Evolutionary conservation across 306 rosid species (phyloP), one percentile per base, ranked within the genome.

Genomic region (Cicer yamashitae): DNA sequence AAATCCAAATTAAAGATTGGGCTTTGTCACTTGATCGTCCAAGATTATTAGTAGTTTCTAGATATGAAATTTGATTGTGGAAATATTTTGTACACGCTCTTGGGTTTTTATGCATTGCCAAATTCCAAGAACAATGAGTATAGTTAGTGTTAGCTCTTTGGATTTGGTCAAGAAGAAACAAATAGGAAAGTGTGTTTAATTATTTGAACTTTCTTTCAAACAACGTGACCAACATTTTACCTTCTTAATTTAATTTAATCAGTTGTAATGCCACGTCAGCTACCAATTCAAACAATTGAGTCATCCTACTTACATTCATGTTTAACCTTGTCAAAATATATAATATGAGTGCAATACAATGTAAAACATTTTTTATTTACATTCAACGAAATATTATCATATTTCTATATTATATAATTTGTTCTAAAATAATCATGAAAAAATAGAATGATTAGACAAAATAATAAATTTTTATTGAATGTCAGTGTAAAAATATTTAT

Each of bases 101-200:
- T 37, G 52, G 81, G 65, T 22, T 14, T 78, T 74, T 83, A 83
- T 78, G 50, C 8, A 67, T 0, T 15, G 18, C 63, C 72, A 77
- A 59, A 34, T 30, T 52, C 67, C 13, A 54, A 41, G 45, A 9
- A 41, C 45, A 41, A 7, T 6, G 1, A 30, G 34, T 30, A 30
- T 30, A 30, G 34, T 30, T 50, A 37, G 56, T 82, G 57, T 38
- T 70, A 3, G 45, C 34, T 30, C 34, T 30, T 30, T 37, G 54
- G 83, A 82, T 38, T 82, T 73, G 74, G 86, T 82, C 86, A 6
- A 1, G 15, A 43, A 17, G 54, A 34, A 10, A 13, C 34, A 50
- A 47, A 1, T 13, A 41, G 10, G 67, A 76, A 46, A 47, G 5
- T 30, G 5, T 30, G 34, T 30, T 30, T 30, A 30, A 2, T 67